These are phyloP conservation scores for Pichia ethanolica DNA, from an alignment of 805 yeast genomes.

Conservation along the genomic window DNA sequence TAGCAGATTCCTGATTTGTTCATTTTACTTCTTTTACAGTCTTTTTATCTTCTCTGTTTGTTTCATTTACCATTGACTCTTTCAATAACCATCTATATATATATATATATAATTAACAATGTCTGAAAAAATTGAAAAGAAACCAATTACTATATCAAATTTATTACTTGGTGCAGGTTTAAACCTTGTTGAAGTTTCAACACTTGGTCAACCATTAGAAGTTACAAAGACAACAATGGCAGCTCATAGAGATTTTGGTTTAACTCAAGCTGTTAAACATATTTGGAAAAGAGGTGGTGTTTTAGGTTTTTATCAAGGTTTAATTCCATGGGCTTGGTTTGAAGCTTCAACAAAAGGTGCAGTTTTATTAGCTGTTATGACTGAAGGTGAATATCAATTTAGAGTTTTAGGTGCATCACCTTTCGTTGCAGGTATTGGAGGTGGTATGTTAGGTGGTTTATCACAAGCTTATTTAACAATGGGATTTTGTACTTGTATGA, in stretches of 20 bases:
- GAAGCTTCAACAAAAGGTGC: constrained; percentile 99
- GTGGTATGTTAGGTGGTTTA: constrained; percentile 94
- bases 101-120: background rate
- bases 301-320: constrained; percentile 90
- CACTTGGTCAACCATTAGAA: constrained; percentile 95
- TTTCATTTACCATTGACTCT: too few relatives aligned
- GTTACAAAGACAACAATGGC: constrained; percentile 98
- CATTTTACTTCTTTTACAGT: too few relatives aligned
- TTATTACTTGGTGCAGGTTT: constrained; percentile 89
- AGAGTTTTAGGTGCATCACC: constrained; percentile 56
- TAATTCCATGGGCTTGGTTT: constrained; percentile 99
- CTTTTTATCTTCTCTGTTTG: too few relatives aligned
- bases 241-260: constrained; percentile 72
- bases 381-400: constrained; percentile 82
- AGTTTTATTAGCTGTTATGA: constrained; percentile 81
- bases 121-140: constrained; percentile 43
- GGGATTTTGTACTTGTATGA: constrained; percentile 99
- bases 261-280: constrained; percentile 58
- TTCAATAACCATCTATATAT: too few relatives aligned
- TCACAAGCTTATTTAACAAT: constrained; percentile 94
- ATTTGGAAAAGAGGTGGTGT: constrained; percentile 95
- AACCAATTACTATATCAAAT: constrained; percentile 82
- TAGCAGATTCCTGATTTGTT: too few relatives aligned
- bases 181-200: constrained; percentile 86
- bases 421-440: constrained; percentile 84